Base-by-base conservation (phyloP, 192 early-diverging fungal genomes). In the Linnemannia hyalina region DNA sequence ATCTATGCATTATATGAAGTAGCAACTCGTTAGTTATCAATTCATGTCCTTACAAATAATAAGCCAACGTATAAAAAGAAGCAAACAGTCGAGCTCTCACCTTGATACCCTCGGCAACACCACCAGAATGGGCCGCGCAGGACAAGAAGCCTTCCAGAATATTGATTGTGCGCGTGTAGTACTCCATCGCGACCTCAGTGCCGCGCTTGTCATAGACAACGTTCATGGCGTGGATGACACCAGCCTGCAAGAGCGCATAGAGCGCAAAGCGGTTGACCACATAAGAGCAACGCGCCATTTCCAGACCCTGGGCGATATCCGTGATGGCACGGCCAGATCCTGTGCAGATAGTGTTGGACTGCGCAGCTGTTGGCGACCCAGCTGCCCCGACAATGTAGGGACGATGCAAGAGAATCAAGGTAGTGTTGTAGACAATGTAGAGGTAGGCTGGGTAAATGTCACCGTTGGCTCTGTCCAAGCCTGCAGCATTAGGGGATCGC, bases 351-450 rank as follows among this genome's bases (percentile, higher is more conserved):
- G 80, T 74, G 49, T 83, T 81, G 38, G 88, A 89, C 63, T 85
- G 74, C 22, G 84, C 76, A 32, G 80, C 81, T 22, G 88, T 75
- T 26, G 73, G 83, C 47, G 86, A 82, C 6, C 82, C 87, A 18
- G 88, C 75, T 42, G 80, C 82, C 16, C 88, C 89, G 22, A 83
- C 81, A 72, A 92, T 90, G 73, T 92, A 92, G 4, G 91, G 91
- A 60, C 90, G 81, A 65, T 92, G 91, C 68, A 90, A 74, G 16
- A 89, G 49, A 38, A 92, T 92, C 32, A 92, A 44, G 11, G 83
- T 82, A 0, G 90, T 88, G 68, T 90, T 80, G 65, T 89, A 89
- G 32, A 87, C 83, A 76, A 89, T 82, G 74, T 80, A 83, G 29
- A 85, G 75, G 55, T 85, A 85, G 3, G 83, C 78, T 9, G 83